Evolutionary conservation across 1,284 basidiomycete genomes (phyloP).

Genomic region (Golubevia sp.): DNA sequence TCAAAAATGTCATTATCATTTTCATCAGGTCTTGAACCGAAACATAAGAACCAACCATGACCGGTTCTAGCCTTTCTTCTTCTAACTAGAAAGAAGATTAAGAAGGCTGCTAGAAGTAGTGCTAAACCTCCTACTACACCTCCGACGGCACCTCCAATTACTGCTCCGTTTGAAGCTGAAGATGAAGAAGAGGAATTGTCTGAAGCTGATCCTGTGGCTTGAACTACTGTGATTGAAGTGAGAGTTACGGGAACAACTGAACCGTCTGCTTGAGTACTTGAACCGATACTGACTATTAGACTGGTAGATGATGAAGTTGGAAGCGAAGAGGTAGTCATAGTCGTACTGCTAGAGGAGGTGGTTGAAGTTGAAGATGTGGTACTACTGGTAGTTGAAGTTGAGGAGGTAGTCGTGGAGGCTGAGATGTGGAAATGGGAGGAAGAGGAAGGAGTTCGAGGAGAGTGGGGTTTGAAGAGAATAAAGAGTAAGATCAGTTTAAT

Average conservation of each 20-base stretch:
- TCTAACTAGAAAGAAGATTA: constrained; percentile 9
- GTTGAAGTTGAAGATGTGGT: too few relatives aligned
- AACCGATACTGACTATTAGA: constrained; percentile 9
- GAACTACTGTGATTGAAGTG: constrained; percentile 20
- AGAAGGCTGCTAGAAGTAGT: constrained; percentile 18
- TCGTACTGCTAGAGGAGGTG: constrained; percentile 7
- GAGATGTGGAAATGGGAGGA: too few relatives aligned
- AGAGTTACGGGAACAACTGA: constrained; percentile 20
- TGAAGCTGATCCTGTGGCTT: constrained; percentile 24
- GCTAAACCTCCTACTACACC: constrained; percentile 40
- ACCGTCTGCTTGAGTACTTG: constrained; percentile 18
- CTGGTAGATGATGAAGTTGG: constrained; percentile 11
- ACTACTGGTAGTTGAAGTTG: too few relatives aligned
- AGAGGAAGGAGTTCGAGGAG: too few relatives aligned
- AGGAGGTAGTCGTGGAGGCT: too few relatives aligned
- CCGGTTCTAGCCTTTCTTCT: constrained; percentile 36
- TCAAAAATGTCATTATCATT: constrained; percentile 32
- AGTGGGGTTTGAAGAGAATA: too few relatives aligned
- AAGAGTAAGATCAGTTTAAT: too few relatives aligned
- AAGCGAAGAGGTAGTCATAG: constrained; percentile 13
- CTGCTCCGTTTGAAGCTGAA: constrained; percentile 30
- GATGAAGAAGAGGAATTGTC: constrained; percentile 18
- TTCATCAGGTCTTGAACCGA: constrained; percentile 27
- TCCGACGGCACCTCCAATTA: constrained; percentile 47
- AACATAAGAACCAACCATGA: constrained; percentile 44